A percentile compares a stretch with the other conserved stretches of the same genome.
phyloP scores from a whole-genome alignment of 1,284 basidiomycete genomes.

The Cutaneotrichosporon dermatis region DNA sequence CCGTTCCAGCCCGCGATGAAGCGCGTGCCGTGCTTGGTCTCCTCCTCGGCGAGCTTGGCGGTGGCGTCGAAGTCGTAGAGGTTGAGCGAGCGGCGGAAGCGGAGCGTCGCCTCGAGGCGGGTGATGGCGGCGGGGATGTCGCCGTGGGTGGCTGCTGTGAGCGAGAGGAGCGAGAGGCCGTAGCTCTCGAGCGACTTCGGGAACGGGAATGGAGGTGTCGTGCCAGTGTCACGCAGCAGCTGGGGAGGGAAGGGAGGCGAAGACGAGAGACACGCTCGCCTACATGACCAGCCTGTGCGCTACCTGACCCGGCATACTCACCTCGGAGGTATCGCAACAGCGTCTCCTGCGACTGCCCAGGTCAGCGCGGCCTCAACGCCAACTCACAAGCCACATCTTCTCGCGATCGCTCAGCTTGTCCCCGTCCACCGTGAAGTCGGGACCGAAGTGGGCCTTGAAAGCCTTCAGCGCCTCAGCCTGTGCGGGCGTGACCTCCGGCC shows the following conservation, averaged over 20 bases:
- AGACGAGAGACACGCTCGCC: too few species aligned
- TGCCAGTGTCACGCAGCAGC: neutral
- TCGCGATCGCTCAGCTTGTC: slow-evolving; percentile 29
- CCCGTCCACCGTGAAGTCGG: slow-evolving; percentile 17
- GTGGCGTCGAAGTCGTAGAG: slow-evolving; percentile 38
- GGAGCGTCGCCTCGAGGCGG: slow-evolving; percentile 32
- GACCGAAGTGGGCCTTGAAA: slow-evolving; percentile 28
- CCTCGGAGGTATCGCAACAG: neutral
- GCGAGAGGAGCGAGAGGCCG: neutral
- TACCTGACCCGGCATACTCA: neutral
- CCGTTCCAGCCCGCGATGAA: slow-evolving; percentile 22
- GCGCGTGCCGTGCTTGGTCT: slow-evolving; percentile 32
- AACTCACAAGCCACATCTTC: slow-evolving; percentile 41
- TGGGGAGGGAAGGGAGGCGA: neutral
- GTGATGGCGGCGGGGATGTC: slow-evolving; percentile 1
- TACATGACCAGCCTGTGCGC: too few species aligned
- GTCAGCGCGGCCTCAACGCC: neutral
- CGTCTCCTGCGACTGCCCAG: slow-evolving; percentile 1
- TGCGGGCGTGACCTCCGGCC: neutral
- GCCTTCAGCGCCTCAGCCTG: slow-evolving; percentile 5
- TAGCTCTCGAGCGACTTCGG: too few species aligned
- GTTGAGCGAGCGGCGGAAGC: slow-evolving; percentile 34
- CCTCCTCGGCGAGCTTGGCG: slow-evolving; percentile 25
- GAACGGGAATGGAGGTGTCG: too few species aligned
- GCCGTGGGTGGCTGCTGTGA: neutral